Percentiles rank a stretch among this genome's conserved stretches.
phyloP scores from a whole-genome alignment of 352 stramenopile genomes.

The Chrysophaeum taylorii region DNA sequence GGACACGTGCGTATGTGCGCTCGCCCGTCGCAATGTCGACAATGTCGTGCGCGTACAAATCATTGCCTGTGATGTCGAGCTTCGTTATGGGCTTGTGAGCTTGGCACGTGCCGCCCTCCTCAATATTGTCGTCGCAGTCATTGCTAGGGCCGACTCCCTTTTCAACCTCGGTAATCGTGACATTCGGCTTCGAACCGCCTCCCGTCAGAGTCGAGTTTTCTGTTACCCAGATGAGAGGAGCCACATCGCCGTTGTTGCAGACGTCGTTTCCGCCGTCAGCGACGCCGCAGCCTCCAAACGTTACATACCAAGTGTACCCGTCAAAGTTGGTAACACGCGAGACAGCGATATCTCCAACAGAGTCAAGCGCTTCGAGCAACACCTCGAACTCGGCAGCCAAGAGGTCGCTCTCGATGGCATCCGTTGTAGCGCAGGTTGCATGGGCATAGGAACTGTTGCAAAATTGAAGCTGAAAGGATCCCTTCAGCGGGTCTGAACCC shows the following conservation, averaged over 20 bases:
- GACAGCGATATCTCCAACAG: conserved; percentile 73
- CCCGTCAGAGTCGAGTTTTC: conserved; percentile 30
- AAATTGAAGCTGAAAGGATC: conserved; percentile 40
- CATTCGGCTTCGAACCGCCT: conserved; percentile 43
- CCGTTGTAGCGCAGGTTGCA: conserved; percentile 52
- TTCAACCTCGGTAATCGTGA: conserved; percentile 46
- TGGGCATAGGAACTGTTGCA: conserved; percentile 24
- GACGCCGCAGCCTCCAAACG: conserved; percentile 64
- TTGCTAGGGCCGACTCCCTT: conserved; percentile 43
- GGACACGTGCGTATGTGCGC: conserved; percentile 73
- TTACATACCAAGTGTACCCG: conserved; percentile 74
- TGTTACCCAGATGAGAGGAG: conserved; percentile 39
- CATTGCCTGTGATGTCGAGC: conserved; percentile 59
- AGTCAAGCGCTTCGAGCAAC: conserved; percentile 72
- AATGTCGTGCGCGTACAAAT: conserved; percentile 58
- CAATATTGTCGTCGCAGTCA: conserved; percentile 24
- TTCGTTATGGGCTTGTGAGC: no score
- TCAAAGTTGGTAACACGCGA: conserved; percentile 45
- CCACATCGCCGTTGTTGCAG: conserved; percentile 78
- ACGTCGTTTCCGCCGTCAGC: conserved; percentile 43
- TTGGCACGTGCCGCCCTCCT: background rate
- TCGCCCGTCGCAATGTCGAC: conserved; percentile 61
- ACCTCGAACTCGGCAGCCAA: conserved; percentile 77
- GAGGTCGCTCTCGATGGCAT: conserved; percentile 71
- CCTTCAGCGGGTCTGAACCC: conserved; percentile 28